phyloP scores from a whole-genome alignment of 768 basidiomycete species.

The Tricholoma hemisulphureum region DNA sequence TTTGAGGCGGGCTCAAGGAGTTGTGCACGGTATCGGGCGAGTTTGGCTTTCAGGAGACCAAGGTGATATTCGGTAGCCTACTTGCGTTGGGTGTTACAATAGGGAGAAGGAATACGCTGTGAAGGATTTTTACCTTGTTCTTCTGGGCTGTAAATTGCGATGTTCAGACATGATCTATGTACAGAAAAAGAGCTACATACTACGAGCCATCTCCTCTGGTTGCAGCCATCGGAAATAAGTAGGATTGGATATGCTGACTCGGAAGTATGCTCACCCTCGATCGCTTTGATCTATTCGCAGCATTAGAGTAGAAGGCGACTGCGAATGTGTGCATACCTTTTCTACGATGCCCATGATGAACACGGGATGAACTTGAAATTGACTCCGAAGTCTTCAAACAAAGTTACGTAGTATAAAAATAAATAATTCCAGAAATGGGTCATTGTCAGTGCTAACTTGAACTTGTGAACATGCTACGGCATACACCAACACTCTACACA shows the following conservation, averaged over 20 bases:
- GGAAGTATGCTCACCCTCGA: constrained; percentile 70
- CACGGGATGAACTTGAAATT: neutral
- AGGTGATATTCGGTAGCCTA: constrained; percentile 95
- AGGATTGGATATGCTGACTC: neutral
- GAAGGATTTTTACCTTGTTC: constrained; percentile 68
- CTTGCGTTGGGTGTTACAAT: constrained; percentile 20
- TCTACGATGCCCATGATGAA: constrained; percentile 87
- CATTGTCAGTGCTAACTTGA: constrained; percentile 7
- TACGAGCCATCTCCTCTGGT: constrained; percentile 95
- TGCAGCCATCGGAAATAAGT: neutral
- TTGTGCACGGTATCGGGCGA: constrained; percentile 92
- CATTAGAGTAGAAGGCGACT: constrained; percentile 1
- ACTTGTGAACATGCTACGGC: constrained; percentile 41
- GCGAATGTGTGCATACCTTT: constrained; percentile 52
- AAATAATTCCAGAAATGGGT: neutral
- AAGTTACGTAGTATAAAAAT: neutral
- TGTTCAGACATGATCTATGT: constrained; percentile 1
- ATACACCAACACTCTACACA: constrained; percentile 67
- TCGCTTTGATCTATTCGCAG: constrained; percentile 78
- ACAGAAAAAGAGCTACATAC: constrained; percentile 46
- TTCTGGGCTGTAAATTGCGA: constrained; percentile 68
- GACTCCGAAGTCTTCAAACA: neutral
- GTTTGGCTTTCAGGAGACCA: constrained; percentile 90
- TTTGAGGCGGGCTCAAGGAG: constrained; percentile 90
- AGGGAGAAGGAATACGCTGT: neutral